Conservation (phyloP, 1,284 basidiomycete genomes). For the Moniliophthora roreri region DNA sequence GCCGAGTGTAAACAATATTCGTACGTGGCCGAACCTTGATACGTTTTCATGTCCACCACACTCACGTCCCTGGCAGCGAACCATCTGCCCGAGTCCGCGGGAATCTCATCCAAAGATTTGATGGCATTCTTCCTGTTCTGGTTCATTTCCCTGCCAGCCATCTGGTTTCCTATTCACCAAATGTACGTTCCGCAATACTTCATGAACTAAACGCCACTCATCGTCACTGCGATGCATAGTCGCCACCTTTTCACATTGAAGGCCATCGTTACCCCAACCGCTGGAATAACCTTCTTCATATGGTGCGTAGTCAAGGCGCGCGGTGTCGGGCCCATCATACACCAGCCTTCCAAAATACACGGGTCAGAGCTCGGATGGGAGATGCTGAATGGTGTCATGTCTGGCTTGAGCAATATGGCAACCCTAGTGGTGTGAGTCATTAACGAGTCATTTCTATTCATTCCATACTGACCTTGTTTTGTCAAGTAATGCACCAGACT, state of each 20-base stretch:
- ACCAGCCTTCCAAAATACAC: conserved; percentile 62
- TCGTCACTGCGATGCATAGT: conserved; percentile 32
- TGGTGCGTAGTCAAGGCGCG: conserved; percentile 82
- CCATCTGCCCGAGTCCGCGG: conserved; percentile 66
- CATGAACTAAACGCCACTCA: conserved; percentile 8
- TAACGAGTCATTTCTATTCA: not conserved
- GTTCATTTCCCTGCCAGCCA: conserved; percentile 75
- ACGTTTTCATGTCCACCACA: conserved; percentile 2
- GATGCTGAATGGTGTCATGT: conserved; percentile 78
- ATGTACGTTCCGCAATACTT: conserved; percentile 42
- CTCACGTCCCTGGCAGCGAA: conserved; percentile 44
- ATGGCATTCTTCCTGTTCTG: conserved; percentile 89
- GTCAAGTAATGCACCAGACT: conserved; percentile 72
- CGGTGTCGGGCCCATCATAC: conserved; percentile 80
- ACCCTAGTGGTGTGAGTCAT: conserved; percentile 63
- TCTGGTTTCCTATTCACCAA: conserved; percentile 82
- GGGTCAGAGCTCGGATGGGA: conserved; percentile 77
- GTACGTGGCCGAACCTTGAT: conserved; percentile 35
- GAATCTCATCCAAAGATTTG: conserved; percentile 70
- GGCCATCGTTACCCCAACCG: conserved; percentile 69
- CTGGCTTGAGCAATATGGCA: conserved; percentile 79
- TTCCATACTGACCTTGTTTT: conserved; percentile 5
- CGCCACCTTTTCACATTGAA: conserved; percentile 84
- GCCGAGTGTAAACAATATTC: conserved; percentile 70
- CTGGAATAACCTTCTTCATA: conserved; percentile 77